Evolutionary conservation across 2,329 filamentous ascomycete species (phyloP).

Genomic region (Neofusicoccum ribis): DNA sequence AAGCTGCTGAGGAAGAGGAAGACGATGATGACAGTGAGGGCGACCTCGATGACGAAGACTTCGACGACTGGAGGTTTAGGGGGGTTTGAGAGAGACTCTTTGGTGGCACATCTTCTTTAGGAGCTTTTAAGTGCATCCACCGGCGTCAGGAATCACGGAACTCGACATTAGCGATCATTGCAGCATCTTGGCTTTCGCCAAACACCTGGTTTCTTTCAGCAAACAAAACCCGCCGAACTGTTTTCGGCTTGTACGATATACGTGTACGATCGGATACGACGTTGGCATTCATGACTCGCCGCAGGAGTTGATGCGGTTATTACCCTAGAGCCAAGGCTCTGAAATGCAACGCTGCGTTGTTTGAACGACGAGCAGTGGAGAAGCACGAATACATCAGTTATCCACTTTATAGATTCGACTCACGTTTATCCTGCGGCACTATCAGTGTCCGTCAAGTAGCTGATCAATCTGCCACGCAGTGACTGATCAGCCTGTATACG

Average conservation of each 20-base stretch:
- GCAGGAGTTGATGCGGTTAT: no score
- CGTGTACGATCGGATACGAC: not conserved
- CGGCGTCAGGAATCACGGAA: not conserved
- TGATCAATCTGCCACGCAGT: no score
- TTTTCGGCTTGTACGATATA: not conserved
- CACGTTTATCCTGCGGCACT: no score
- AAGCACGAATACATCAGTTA: no score
- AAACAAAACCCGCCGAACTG: not conserved
- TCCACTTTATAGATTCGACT: no score
- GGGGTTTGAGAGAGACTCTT: conserved; percentile 27
- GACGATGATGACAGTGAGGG: conserved; percentile 38
- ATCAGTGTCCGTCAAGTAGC: no score
- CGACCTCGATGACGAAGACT: conserved; percentile 33
- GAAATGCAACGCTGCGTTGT: no score
- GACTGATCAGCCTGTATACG: no score
- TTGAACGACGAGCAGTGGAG: no score
- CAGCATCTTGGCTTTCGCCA: conserved; percentile 8
- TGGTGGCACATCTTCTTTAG: not conserved
- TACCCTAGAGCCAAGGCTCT: no score
- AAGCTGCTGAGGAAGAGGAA: conserved; percentile 21
- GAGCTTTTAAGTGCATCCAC: not conserved
- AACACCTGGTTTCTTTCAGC: not conserved
- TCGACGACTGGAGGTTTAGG: conserved; percentile 39
- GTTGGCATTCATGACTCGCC: no score
- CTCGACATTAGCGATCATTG: conserved; percentile 1